A percentile compares a stretch with the other conserved stretches of the same genome.
phyloP scores from a whole-genome alignment of 73 alveolate genomes.

The Paramecium octaurelia region DNA sequence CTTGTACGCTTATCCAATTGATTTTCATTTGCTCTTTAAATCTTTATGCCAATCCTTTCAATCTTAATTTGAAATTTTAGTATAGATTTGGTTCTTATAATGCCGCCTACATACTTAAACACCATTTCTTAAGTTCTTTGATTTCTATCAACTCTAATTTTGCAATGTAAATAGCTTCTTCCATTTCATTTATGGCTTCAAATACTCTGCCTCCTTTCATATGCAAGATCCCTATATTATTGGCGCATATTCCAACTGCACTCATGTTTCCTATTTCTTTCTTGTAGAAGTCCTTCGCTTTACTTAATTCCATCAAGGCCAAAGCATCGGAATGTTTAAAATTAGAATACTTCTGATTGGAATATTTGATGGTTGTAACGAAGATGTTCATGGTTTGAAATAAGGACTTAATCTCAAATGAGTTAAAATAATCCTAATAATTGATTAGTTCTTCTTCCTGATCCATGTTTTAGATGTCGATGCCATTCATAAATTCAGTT shows the following conservation, averaged over 20 bases:
- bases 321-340: slow-evolving; percentile 39
- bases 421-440: slow-evolving; percentile 32
- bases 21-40: not conserved
- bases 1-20: not conserved
- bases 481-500: slow-evolving; percentile 31
- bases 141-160: slow-evolving; percentile 36
- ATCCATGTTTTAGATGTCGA: slow-evolving; percentile 31
- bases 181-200: slow-evolving; percentile 51
- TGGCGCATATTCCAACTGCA: slow-evolving; percentile 53
- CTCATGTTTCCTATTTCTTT: slow-evolving; percentile 45
- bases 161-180: slow-evolving; percentile 38
- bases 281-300: slow-evolving; percentile 20
- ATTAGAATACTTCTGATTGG: slow-evolving; percentile 33
- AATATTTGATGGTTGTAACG: slow-evolving; percentile 32
- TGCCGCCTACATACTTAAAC: slow-evolving; percentile 15
- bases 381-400: slow-evolving; percentile 32
- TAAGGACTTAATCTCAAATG: slow-evolving; percentile 22
- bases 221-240: slow-evolving; percentile 37
- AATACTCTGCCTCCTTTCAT: slow-evolving; percentile 50
- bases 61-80: slow-evolving; percentile 14
- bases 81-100: slow-evolving; percentile 29
- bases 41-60: slow-evolving; percentile 24
- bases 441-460: slow-evolving; percentile 5
- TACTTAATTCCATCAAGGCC: slow-evolving; percentile 46
- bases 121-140: slow-evolving; percentile 36